phyloP scores from a whole-genome alignment of 768 basidiomycete genomes.

The Tylopilus balloui region DNA sequence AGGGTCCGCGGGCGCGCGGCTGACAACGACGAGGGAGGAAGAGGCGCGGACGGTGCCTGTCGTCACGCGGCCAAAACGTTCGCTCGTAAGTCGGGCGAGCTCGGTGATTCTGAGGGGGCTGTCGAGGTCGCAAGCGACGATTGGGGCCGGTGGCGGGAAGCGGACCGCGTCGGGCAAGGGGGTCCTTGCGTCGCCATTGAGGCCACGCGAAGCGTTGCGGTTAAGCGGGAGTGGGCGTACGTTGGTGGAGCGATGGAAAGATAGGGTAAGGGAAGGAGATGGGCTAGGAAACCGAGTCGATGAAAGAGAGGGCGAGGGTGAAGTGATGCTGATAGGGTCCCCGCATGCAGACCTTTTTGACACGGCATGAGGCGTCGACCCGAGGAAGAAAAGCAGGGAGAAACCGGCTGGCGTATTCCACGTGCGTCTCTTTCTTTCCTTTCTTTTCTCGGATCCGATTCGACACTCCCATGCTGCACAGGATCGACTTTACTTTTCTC shows the following conservation, averaged over 20 bases:
- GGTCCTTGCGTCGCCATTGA: neutral
- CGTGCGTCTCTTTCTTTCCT: neutral
- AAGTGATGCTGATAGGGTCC: constrained; percentile 21
- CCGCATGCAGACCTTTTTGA: constrained; percentile 6
- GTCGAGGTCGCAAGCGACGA: constrained; percentile 18
- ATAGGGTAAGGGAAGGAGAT: neutral
- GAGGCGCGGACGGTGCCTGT: neutral
- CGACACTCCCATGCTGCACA: neutral
- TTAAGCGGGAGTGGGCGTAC: neutral
- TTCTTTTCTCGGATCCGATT: neutral
- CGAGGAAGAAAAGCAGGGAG: neutral
- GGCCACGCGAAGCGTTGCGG: constrained; percentile 2
- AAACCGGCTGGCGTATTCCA: neutral
- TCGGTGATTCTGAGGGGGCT: constrained; percentile 24
- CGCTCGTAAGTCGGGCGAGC: constrained; percentile 27
- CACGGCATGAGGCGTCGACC: neutral
- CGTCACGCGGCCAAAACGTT: constrained; percentile 3
- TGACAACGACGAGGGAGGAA: constrained; percentile 12
- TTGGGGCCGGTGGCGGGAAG: neutral
- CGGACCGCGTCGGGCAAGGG: neutral
- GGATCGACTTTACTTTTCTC: neutral
- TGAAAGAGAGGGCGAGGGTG: constrained; percentile 4
- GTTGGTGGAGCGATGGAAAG: constrained; percentile 2
- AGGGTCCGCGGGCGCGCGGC: constrained; percentile 22
- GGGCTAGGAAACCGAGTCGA: neutral